Base-by-base conservation (phyloP, 495 filamentous ascomycete genomes). In the Aspergillus mulundensis region DNA sequence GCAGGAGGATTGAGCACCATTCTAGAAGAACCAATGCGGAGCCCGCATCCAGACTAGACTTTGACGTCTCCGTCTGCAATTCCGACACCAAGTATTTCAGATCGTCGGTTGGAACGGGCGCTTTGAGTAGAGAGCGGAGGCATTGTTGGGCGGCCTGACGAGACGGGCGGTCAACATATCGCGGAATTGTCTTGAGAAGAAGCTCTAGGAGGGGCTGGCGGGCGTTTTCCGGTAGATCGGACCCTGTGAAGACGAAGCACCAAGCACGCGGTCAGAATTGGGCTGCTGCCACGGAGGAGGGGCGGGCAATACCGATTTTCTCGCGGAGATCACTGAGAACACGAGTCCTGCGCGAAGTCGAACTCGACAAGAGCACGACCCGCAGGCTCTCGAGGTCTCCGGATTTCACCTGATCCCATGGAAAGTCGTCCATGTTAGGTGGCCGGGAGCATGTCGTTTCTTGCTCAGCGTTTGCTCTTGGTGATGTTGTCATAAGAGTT, bases 21-120 rank as follows among this genome's bases (percentile, higher is more conserved):
- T 93, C 88, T 12, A 93, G 75, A 58, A 98, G 75, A n/a, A 95
- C 88, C 62, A 96, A 92, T 1, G 91, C 89, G 64, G 84, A 91
- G 20, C 82, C 80, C 1, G 89, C 72, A 20, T 93, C 88, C 58
- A 97, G 82, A 24, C 82, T 84, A 4, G 74, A 66, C 66, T 95
- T 96, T 39, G 80, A 72, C 0, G 87, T 77, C 70, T 98, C 95
- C 7, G 54, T 56, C 51, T 77, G 70, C 16, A 85, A 58, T 36
- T 73, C 76, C 47, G 81, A 76, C 30, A 87, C 76, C 46, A 94
- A 78, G 3, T 78, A 75, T 42, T 81, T 74, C 11, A 93, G 71
- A 38, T 79, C 64, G 25, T 83, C 79, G 54, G 63, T 60, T 49
- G 69, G 65, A 24, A 72, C 67, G 19, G 77, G 66, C 5, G 82